Conservation (phyloP, 768 basidiomycete genomes). For the Lenzites betulinus region DNA sequence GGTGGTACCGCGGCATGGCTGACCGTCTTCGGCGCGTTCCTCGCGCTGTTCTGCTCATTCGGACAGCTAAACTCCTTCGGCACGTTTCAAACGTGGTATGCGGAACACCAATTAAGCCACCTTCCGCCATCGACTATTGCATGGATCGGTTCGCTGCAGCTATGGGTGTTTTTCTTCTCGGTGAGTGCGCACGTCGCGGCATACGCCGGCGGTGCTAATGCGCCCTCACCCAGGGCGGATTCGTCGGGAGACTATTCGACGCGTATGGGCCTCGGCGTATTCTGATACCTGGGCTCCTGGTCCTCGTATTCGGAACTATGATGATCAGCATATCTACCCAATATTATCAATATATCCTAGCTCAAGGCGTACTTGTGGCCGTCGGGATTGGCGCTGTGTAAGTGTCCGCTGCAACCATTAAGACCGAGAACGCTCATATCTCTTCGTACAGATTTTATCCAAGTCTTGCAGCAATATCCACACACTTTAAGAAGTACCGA, state of each 20-base stretch:
- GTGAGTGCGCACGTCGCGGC: slow-evolving; percentile 39
- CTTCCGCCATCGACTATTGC: slow-evolving; percentile 58
- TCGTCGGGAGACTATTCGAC: slow-evolving; percentile 64
- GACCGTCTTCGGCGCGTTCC: slow-evolving; percentile 62
- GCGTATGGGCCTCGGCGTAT: slow-evolving; percentile 56
- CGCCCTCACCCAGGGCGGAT: slow-evolving; percentile 49
- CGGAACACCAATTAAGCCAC: slow-evolving; percentile 54
- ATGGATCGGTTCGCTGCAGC: slow-evolving; percentile 69
- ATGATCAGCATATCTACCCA: slow-evolving; percentile 57
- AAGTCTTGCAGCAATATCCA: slow-evolving; percentile 63
- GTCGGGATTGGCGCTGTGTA: slow-evolving; percentile 64
- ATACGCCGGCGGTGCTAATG: neutral
- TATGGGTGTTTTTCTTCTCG: slow-evolving; percentile 71
- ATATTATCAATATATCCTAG: slow-evolving; percentile 62
- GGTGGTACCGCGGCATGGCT: slow-evolving; percentile 42
- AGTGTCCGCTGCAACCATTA: slow-evolving; percentile 29
- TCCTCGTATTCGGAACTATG: slow-evolving; percentile 53
- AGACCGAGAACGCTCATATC: slow-evolving; percentile 12
- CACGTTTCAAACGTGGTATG: slow-evolving; percentile 71
- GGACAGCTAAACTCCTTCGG: slow-evolving; percentile 75
- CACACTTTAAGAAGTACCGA: slow-evolving; percentile 62
- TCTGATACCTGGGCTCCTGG: slow-evolving; percentile 50
- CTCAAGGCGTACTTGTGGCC: slow-evolving; percentile 66
- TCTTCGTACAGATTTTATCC: slow-evolving; percentile 63
- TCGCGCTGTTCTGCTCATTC: slow-evolving; percentile 69